phyloP scores from a whole-genome alignment of 495 filamentous ascomycete genomes.

The Entonaema liquescens region DNA sequence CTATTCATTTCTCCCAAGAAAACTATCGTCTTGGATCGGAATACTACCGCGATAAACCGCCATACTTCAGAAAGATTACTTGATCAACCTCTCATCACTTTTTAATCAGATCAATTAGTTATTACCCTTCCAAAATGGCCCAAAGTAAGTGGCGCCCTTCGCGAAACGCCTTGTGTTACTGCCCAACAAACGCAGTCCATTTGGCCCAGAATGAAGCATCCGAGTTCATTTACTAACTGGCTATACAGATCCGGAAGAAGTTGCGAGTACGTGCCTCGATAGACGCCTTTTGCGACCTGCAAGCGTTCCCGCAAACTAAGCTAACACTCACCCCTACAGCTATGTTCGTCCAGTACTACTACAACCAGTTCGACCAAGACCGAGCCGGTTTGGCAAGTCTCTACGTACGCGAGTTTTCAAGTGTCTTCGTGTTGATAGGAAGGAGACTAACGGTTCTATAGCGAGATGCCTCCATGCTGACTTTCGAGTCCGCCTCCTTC shows the following conservation, averaged over 20 bases:
- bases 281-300: slow-evolving; percentile 3
- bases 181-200: background rate
- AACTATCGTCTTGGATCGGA: background rate
- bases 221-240: slow-evolving; percentile 12
- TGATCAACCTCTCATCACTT: background rate
- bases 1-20: background rate
- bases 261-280: slow-evolving; percentile 44
- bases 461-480: slow-evolving; percentile 90
- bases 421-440: slow-evolving; percentile 1
- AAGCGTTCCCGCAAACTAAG: slow-evolving; percentile 21
- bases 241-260: slow-evolving; percentile 30
- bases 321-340: slow-evolving; percentile 57
- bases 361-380: slow-evolving; percentile 79
- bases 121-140: slow-evolving; percentile 26
- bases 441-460: slow-evolving; percentile 48
- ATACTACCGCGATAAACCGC: background rate
- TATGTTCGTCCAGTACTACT: slow-evolving; percentile 89
- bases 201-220: background rate
- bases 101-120: background rate
- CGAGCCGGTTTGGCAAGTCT: slow-evolving; percentile 69
- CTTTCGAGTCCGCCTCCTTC: slow-evolving; percentile 75
- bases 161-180: background rate
- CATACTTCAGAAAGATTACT: background rate
- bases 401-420: slow-evolving; percentile 62
- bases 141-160: slow-evolving; percentile 18